A percentile compares a stretch with the other conserved stretches of the same genome.
Conservation (phyloP, 371 early-diverging fungal species). For the Syncephalastrum contaminatum region DNA sequence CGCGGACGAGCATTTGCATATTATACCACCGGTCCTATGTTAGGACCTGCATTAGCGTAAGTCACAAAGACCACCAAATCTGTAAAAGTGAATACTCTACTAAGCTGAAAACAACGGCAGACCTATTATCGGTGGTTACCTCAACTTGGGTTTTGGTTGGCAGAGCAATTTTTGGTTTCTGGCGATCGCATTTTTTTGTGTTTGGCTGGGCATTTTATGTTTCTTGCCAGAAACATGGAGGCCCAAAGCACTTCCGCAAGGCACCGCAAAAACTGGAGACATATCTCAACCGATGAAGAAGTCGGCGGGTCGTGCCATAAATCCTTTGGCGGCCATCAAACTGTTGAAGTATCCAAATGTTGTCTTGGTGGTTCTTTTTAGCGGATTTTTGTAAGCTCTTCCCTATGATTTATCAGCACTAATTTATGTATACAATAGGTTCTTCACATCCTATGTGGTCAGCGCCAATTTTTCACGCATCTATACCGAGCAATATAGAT, state of each 20-base stretch:
- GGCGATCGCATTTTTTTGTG: conserved; percentile 28
- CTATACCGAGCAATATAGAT: conserved; percentile 23
- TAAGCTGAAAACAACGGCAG: conserved; percentile 13
- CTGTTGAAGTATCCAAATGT: conserved; percentile 33
- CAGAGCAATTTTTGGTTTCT: conserved; percentile 44
- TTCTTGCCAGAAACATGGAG: conserved; percentile 45
- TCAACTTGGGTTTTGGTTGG: conserved; percentile 48
- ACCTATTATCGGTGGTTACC: conserved; percentile 48
- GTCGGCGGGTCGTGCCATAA: not conserved
- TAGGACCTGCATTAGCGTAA: conserved; percentile 24
- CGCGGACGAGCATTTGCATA: conserved; percentile 45
- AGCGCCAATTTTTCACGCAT: conserved; percentile 27
- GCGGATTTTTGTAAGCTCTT: conserved; percentile 36
- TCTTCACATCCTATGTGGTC: conserved; percentile 22
- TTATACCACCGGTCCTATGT: conserved; percentile 39
- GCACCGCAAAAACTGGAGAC: not conserved
- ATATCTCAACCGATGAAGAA: not conserved
- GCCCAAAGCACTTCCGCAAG: not conserved
- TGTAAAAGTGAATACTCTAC: conserved; percentile 19
- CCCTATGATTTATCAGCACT: not conserved
- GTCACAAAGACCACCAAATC: not conserved
- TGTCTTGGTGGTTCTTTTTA: conserved; percentile 24
- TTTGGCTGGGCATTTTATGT: conserved; percentile 33
- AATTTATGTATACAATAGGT: conserved; percentile 8
- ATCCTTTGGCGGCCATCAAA: conserved; percentile 31